phyloP scores from a whole-genome alignment of 495 filamentous ascomycete genomes.

The Podospora pseudocomata region DNA sequence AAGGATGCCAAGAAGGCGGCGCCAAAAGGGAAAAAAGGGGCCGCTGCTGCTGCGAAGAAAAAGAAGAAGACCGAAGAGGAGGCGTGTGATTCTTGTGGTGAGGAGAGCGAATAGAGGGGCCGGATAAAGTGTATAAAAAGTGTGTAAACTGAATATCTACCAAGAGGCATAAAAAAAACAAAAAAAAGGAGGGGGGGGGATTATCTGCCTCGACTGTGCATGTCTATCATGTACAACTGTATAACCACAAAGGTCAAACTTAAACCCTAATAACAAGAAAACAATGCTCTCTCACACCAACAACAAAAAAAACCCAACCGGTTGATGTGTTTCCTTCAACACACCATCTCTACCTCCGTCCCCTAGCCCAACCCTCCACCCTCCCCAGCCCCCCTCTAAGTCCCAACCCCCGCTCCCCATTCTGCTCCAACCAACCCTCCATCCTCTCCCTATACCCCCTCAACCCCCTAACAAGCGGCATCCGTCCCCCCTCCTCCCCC shows the following conservation, averaged over 20 bases:
- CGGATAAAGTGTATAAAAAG: neutral
- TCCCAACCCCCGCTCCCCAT: constrained; percentile 77
- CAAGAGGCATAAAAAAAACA: neutral
- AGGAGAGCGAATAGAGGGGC: constrained; percentile 25
- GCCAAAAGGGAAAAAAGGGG: constrained; percentile 24
- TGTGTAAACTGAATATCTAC: neutral
- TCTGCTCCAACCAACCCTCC: constrained; percentile 77
- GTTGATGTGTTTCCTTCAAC: neutral
- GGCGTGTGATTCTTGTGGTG: constrained; percentile 20
- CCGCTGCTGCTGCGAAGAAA: constrained; percentile 29
- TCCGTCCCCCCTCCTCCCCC: constrained; percentile 52
- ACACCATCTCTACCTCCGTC: constrained; percentile 20
- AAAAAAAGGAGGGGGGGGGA: neutral
- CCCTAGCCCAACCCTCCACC: constrained; percentile 54
- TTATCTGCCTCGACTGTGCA: neutral
- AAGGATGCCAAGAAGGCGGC: constrained; percentile 53
- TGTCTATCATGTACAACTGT: neutral
- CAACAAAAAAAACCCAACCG: neutral
- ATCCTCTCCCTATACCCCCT: constrained; percentile 64
- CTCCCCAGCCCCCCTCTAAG: constrained; percentile 67
- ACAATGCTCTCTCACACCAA: neutral
- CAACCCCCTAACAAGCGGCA: constrained; percentile 69
- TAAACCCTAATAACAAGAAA: constrained; percentile 12
- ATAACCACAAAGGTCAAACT: neutral
- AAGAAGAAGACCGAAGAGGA: constrained; percentile 38